Percentiles rank a stretch among this genome's conserved stretches.
These are phyloP conservation scores for Aristolochia californica DNA, from an alignment of 164 flowering plant species.

Conservation along the genomic window DNA sequence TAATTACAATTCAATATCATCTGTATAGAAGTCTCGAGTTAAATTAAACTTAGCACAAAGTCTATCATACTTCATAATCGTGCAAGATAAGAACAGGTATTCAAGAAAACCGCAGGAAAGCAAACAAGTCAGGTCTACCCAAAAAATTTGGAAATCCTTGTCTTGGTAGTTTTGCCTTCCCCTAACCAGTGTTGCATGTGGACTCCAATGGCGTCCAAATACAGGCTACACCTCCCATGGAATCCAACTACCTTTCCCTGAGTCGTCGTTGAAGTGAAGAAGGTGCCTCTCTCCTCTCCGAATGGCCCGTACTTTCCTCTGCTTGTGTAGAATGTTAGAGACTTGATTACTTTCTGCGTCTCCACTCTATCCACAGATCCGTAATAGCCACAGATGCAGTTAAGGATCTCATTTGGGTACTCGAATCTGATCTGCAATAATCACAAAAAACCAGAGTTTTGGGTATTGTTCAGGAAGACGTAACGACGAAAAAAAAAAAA, in stretches of 20 bases:
- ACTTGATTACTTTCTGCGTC: conserved; percentile 28
- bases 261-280: conserved; percentile 54
- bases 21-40: too few relatives aligned
- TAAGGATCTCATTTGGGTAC: conserved; percentile 60
- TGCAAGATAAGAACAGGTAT: too few relatives aligned
- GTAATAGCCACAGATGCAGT: conserved; percentile 55
- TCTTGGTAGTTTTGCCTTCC: conserved; percentile 16
- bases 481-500: too few relatives aligned
- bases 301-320: conserved; percentile 72
- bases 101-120: too few relatives aligned
- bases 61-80: too few relatives aligned
- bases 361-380: conserved; percentile 28
- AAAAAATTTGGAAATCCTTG: conserved; percentile 24
- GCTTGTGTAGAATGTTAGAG: conserved; percentile 53
- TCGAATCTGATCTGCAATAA: conserved; percentile 47
- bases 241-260: conserved; percentile 82
- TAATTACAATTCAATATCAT: too few relatives aligned
- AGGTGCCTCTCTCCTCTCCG: conserved; percentile 66
- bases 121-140: too few relatives aligned
- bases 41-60: too few relatives aligned
- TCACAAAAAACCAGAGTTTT: too few relatives aligned
- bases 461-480: too few relatives aligned
- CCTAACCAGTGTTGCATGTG: conserved; percentile 88
- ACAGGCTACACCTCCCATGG: conserved; percentile 67
- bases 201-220: conserved; percentile 77